A percentile compares a stretch with the other conserved stretches of the same genome.
phyloP scores from a whole-genome alignment of 257 asterid genomes.

The Salvia splendens region DNA sequence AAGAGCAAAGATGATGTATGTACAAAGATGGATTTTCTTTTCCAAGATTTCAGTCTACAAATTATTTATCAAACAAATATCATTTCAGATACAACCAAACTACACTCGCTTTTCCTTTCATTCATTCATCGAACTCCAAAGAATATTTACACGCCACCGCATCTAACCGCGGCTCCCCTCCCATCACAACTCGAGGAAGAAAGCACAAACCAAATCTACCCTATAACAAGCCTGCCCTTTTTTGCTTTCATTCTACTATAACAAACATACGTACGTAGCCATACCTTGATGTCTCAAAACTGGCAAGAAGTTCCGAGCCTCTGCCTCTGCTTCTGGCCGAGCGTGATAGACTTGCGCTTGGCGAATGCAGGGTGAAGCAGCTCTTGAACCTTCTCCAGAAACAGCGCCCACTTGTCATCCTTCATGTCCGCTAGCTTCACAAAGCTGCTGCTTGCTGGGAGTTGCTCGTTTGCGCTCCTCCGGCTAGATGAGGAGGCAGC shows the following conservation, averaged over 20 bases:
- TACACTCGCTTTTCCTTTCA: constrained; percentile 37
- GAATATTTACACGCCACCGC: constrained; percentile 58
- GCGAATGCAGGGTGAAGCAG: constrained; percentile 73
- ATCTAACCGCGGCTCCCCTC: constrained; percentile 34
- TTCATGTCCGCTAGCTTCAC: constrained; percentile 90
- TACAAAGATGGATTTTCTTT: constrained; percentile 37
- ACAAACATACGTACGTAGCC: constrained; percentile 19
- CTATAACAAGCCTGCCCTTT: constrained; percentile 34
- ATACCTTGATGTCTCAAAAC: constrained; percentile 66
- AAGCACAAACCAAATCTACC: constrained; percentile 44
- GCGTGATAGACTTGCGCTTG: constrained; percentile 55
- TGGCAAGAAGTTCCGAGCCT: constrained; percentile 99
- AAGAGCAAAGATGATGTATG: constrained; percentile 30
- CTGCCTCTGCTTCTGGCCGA: constrained; percentile 76
- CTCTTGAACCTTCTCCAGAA: constrained; percentile 80
- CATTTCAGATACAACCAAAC: constrained; percentile 35
- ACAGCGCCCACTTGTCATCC: constrained; percentile 77
- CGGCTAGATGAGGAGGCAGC: constrained; percentile 63
- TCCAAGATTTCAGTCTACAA: constrained; percentile 41
- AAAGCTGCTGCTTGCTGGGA: constrained; percentile 71
- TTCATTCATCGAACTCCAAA: constrained; percentile 40
- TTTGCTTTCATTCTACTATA: constrained; percentile 36
- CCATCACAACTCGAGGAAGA: constrained; percentile 34
- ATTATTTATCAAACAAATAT: constrained; percentile 64
- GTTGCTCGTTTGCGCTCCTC: constrained; percentile 95